These are phyloP conservation scores for Rhizopus microsporus DNA, from an alignment of 371 early-diverging fungal species.

Conservation along the genomic window DNA sequence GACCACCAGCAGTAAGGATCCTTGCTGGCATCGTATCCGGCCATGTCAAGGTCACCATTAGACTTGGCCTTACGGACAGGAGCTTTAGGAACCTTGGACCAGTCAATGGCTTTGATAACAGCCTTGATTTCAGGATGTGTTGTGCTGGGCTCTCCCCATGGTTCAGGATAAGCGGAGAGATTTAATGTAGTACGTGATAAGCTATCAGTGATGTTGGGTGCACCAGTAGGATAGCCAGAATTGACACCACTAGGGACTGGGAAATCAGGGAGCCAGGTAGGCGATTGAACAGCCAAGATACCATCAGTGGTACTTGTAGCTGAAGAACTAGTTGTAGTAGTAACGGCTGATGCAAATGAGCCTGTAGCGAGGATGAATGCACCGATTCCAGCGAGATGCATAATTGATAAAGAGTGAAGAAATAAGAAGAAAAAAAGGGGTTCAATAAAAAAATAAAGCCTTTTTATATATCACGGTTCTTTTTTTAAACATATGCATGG, in stretches of 20 bases:
- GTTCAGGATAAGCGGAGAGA: slow-evolving; percentile 33
- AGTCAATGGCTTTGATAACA: slow-evolving; percentile 45
- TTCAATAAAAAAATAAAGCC: neutral
- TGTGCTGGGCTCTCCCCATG: slow-evolving; percentile 37
- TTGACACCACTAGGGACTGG: slow-evolving; percentile 29
- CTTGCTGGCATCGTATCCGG: slow-evolving; percentile 27
- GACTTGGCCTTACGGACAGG: slow-evolving; percentile 25
- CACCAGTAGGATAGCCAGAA: slow-evolving; percentile 36
- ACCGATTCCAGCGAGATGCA: slow-evolving; percentile 28
- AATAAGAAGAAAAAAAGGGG: slow-evolving; percentile 1
- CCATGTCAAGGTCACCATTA: slow-evolving; percentile 18
- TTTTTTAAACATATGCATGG: too few species aligned
- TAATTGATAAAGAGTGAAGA: slow-evolving; percentile 6
- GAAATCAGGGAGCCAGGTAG: slow-evolving; percentile 44
- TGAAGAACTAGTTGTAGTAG: slow-evolving; percentile 13
- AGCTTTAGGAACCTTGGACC: slow-evolving; percentile 48
- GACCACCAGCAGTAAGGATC: slow-evolving; percentile 57
- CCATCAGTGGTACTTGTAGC: slow-evolving; percentile 15
- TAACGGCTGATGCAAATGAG: slow-evolving; percentile 30
- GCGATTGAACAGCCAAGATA: slow-evolving; percentile 41
- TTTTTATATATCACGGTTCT: too few species aligned
- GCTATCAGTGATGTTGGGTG: slow-evolving; percentile 22
- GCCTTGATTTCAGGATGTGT: slow-evolving; percentile 38
- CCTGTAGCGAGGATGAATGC: slow-evolving; percentile 31
- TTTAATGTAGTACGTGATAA: slow-evolving; percentile 28